Base-by-base conservation (phyloP, 2,329 filamentous ascomycete species). In the Penicillium italicum region DNA sequence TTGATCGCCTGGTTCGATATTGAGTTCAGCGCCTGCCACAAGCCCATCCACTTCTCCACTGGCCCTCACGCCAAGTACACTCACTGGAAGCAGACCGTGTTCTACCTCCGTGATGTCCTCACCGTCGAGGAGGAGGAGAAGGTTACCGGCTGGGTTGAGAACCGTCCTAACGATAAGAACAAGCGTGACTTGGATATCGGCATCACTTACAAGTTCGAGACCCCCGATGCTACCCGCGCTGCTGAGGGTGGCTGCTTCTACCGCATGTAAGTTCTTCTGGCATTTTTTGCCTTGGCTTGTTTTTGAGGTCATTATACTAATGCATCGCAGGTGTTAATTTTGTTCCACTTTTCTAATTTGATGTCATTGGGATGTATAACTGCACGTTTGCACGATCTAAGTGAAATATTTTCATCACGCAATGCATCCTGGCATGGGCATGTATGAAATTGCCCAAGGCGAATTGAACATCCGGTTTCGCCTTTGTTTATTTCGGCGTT, bases 81-180 rank as follows among this genome's bases (percentile, higher is more conserved):
- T 18, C 94, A 99, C 83, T 99, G 94, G 94, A 99, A 99, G 81
- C 94, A 99, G 81, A 99, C 94, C 12, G 94, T 99, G 60, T 97
- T 99, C 80, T 99, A 99, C 79, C 82, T 99, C 61, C 85, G 89
- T 69, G 92, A 99, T 66, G 90, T 96, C 33, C 80, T 99, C 62
- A 97, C 92, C 18, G 91, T 96, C 36, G 88, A 96, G 75, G 83
- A 90, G 70, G 91, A 88, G 55, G 94, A 99, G 80, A 81, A 84
- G 68, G 82, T 99, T 57, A 77, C 79, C 57, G 90, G 90, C 68
- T 79, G 82, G 31, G 79, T 99, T 38, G 82, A 85, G 61, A 95
- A 93, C 79, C 88, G 86, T 76, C 94, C 94, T 50, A 99, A 96
- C 73, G 82, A 88, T 61, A 92, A 94, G 84, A 97, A 99, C 81